Base-by-base conservation (phyloP, 2,329 filamentous ascomycete genomes). In the Aspergillus sojae region DNA sequence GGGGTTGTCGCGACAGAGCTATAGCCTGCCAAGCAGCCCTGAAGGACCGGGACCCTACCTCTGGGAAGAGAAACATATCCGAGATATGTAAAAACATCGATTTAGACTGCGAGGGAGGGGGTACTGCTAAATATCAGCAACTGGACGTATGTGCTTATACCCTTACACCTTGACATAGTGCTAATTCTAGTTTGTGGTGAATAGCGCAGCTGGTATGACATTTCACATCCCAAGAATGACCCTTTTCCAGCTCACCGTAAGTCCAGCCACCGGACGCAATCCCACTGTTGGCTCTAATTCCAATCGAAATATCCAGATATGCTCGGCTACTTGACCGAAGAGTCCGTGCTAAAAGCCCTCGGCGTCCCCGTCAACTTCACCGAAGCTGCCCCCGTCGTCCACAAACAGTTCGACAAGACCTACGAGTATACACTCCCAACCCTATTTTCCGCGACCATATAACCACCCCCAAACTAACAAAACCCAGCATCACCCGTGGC, bases 291-390 rank as follows among this genome's bases (percentile, higher is more conserved):
- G 1, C n/a, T 36, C 14, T 30, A 10, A 30, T 19, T 1, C 10
- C 12, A 32, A 16, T n/a, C 19, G 3, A 36, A 16, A 36, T 23
- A 16, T 0, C 76, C 80, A 10, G 86, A 84, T 73, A 84, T 83
- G 70, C 71, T 81, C 9, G 85, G 84, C 2, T 90, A 82, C 72
- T 78, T 90, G 41, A 87, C 85, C 69, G 82, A 86, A 64, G 77
- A 81, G 3, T 82, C 83, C 68, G 84, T 89, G 0, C 86, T 89
- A 69, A 72, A 75, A 2, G 85, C 84, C 0, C 80, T 90, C 1
- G 88, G 88, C 5, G 83, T 87, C 0, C 85, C 85, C 0, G 73
- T 89, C n/a, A 89, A 89, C 72, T 89, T 82, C 77, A 85, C 85
- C 0, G 71, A 78, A 14, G 75, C 76, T 2, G 86, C 1, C 74